phyloP scores from a whole-genome alignment of 164 flowering plant species.

The Kalanchoe fedtschenkoi region DNA sequence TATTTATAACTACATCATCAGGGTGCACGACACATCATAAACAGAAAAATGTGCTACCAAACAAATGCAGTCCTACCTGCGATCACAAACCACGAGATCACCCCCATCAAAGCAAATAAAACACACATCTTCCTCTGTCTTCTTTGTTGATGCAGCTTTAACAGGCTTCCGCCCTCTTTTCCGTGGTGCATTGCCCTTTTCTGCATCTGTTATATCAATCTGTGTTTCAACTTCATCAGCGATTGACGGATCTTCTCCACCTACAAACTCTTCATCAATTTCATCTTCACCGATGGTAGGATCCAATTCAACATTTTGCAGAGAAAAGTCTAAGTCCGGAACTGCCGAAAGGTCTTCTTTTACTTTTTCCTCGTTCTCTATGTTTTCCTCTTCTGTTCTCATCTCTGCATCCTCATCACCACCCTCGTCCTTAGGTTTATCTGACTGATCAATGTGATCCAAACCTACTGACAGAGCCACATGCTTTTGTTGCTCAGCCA shows the following conservation, averaged over 20 bases:
- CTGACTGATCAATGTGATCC: neutral
- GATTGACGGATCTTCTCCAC: slow-evolving; percentile 12
- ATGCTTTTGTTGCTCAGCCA: too few species aligned
- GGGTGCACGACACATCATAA: neutral
- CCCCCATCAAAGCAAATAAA: slow-evolving; percentile 95
- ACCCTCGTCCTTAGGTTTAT: neutral
- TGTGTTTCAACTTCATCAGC: slow-evolving; percentile 15
- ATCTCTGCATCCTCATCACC: neutral
- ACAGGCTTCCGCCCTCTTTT: slow-evolving; percentile 31
- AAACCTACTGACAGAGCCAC: too few species aligned
- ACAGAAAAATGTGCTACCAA: neutral
- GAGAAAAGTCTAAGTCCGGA: neutral
- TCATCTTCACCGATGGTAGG: slow-evolving; percentile 13
- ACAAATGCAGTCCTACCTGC: slow-evolving; percentile 37
- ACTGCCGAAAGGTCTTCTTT: slow-evolving; percentile 9
- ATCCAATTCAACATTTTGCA: slow-evolving; percentile 7
- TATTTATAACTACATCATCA: neutral
- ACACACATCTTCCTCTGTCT: slow-evolving; percentile 59
- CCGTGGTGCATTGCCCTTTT: slow-evolving; percentile 29
- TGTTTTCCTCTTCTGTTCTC: neutral
- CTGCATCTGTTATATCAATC: slow-evolving; percentile 13
- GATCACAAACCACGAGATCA: slow-evolving; percentile 86
- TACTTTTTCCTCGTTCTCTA: slow-evolving; percentile 11
- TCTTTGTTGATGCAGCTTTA: slow-evolving; percentile 23
- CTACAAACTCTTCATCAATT: slow-evolving; percentile 16